Evolutionary conservation across 768 basidiomycete genomes (phyloP).

Genomic region (Xanthoconium purpureum): DNA sequence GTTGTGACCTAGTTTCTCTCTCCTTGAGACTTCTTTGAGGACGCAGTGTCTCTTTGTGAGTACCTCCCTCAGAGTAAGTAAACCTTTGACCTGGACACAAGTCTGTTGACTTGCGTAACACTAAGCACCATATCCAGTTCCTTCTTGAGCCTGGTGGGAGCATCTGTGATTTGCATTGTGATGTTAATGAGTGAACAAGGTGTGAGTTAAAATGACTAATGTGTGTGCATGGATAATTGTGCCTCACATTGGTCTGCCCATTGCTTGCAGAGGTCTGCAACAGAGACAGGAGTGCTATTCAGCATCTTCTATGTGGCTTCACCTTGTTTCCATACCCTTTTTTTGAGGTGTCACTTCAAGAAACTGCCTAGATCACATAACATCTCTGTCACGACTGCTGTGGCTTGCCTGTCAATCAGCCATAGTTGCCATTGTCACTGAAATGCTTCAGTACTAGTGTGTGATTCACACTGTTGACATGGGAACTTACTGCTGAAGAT

Average conservation of each 20-base stretch:
- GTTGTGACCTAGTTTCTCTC: too few relatives aligned
- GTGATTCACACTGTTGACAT: background rate
- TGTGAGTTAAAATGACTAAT: background rate
- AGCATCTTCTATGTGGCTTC: background rate
- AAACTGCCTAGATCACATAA: background rate
- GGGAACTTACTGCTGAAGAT: background rate
- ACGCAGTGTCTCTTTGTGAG: too few relatives aligned
- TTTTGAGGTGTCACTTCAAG: background rate
- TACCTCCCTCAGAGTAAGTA: too few relatives aligned
- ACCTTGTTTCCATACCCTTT: background rate
- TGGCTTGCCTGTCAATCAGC: background rate
- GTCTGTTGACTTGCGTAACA: too few relatives aligned
- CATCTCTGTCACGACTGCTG: background rate
- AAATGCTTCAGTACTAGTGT: too few relatives aligned
- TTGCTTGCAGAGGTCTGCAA: background rate
- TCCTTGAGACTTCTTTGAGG: too few relatives aligned
- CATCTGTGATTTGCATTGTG: background rate
- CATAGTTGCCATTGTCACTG: background rate
- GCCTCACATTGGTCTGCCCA: background rate
- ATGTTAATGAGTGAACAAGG: background rate
- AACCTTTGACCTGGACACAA: too few relatives aligned
- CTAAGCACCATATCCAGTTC: conserved; percentile 1
- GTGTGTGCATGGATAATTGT: background rate
- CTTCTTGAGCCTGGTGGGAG: conserved; percentile 1
- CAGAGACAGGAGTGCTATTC: background rate